Percentiles rank a stretch among this genome's conserved stretches.
These are phyloP conservation scores for Neurospora hispaniola DNA, from an alignment of 495 filamentous ascomycete genomes.

Conservation along the genomic window DNA sequence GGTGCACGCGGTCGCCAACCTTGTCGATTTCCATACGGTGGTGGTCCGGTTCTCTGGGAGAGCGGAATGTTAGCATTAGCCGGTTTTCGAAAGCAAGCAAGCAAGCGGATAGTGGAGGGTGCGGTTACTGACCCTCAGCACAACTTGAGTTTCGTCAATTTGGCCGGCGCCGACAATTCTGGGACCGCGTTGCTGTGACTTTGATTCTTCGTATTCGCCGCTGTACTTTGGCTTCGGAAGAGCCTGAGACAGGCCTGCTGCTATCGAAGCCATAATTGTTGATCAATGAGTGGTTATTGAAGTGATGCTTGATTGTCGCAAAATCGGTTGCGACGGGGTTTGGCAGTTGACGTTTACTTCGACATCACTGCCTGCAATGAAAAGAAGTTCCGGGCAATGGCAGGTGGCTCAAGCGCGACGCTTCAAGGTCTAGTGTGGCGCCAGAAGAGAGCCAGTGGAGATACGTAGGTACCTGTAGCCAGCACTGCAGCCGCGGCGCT, in stretches of 20 bases:
- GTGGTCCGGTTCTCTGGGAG: slow-evolving; percentile 65
- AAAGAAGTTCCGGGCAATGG: not conserved
- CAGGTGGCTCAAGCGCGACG: not conserved
- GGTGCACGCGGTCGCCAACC: slow-evolving; percentile 77
- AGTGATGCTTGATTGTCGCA: not conserved
- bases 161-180: slow-evolving; percentile 67
- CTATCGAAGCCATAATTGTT: slow-evolving; percentile 55
- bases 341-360: not conserved
- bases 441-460: not conserved
- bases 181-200: slow-evolving; percentile 64
- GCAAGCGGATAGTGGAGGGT: not conserved
- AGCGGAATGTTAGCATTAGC: slow-evolving; percentile 8
- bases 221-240: slow-evolving; percentile 86
- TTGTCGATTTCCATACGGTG: slow-evolving; percentile 71
- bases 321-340: not conserved
- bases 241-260: slow-evolving; percentile 66
- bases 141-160: slow-evolving; percentile 77
- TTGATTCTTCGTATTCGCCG: slow-evolving; percentile 72
- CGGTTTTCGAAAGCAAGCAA: not conserved
- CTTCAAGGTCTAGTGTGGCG: not conserved
- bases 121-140: slow-evolving; percentile 53
- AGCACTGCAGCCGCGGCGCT: not conserved
- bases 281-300: slow-evolving; percentile 1
- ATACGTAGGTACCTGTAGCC: not conserved
- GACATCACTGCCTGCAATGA: not conserved